Base-by-base conservation (phyloP, 495 filamentous ascomycete genomes). In the Aspergillus asperescens region DNA sequence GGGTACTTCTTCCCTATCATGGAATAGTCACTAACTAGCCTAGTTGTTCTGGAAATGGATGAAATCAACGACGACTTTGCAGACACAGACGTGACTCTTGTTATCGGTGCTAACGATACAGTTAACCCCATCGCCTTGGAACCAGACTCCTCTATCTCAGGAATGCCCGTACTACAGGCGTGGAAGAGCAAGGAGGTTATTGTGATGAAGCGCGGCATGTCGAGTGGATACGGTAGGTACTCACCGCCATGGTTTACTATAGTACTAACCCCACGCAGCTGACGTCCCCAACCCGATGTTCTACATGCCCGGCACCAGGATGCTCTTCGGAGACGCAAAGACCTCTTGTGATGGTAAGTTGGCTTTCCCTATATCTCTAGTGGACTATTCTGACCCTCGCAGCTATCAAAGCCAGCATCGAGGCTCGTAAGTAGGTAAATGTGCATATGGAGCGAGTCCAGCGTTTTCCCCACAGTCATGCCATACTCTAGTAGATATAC, bases 151-250 rank as follows among this genome's bases (percentile, higher is more conserved):
- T 74, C 85, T 5, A 90, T 92, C 59, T 87, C 86, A 0, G 88
- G 88, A 4, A 92, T 92, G 88, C 88, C 88, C 5, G 87, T 92
- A 22, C 70, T 92, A 52, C 86, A 90, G 50, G 87, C 87, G 22
- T 90, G 87, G 86, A 92, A 90, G 82, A 89, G 85, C 66, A 90
- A 89, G 73, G 87, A 92, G 60, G 85, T 89, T 4, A 77, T 92
- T 46, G 85, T 92, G 12, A 90, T 92, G 88, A 92, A 92, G 73
- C 75, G 88, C 15, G 81, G 87, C 35, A 82, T 90, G 85, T 81
- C 83, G 0, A 87, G 82, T 59, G 88, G 88, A 63, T 92, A 92
- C 63, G 87, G 81, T 85, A 56, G 65, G 77, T 67, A 15, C 31
- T 27, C 27, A 37, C 18, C 31, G 10, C 8, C 22, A 46, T 32